These are phyloP conservation scores for Zasmidium citrigriseum DNA, from an alignment of 2,329 filamentous ascomycete genomes.

Conservation along the genomic window DNA sequence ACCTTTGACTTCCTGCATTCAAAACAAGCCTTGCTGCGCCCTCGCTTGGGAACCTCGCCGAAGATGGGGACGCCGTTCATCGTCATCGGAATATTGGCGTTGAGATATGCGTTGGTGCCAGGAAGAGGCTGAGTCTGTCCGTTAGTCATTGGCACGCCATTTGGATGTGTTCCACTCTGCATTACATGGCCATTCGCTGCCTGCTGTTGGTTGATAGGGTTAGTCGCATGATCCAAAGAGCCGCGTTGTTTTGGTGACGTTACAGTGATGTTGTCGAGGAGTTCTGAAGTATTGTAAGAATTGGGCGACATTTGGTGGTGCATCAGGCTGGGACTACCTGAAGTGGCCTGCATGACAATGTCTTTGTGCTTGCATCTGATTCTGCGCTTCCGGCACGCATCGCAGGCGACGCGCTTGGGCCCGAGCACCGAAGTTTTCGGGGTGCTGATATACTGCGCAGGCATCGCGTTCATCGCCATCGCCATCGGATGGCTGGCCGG, in stretches of 20 bases:
- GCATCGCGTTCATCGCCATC: conserved; percentile 30
- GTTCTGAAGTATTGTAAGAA: conserved; percentile 20
- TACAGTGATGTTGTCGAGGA: conserved; percentile 31
- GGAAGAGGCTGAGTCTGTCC: conserved; percentile 22
- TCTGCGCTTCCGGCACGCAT: conserved; percentile 62
- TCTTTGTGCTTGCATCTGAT: conserved; percentile 67
- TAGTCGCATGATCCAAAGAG: conserved; percentile 8
- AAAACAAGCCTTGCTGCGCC: conserved; percentile 63
- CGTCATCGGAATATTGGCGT: conserved; percentile 44
- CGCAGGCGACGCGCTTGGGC: conserved; percentile 62
- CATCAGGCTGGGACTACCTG: conserved; percentile 10
- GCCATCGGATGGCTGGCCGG: conserved; percentile 23
- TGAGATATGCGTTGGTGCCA: conserved; percentile 35
- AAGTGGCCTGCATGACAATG: conserved; percentile 40
- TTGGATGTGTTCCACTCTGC: conserved; percentile 1
- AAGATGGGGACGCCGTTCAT: conserved; percentile 61
- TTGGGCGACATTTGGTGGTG: conserved; percentile 11
- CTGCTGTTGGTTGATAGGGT: conserved; percentile 8
- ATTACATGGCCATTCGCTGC: conserved; percentile 3
- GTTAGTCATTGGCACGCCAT: conserved; percentile 12
- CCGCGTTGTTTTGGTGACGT: conserved; percentile 19
- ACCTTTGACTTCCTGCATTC: conserved; percentile 70
- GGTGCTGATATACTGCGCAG: conserved; percentile 44
- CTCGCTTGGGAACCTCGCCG: conserved; percentile 43
- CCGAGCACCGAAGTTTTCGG: conserved; percentile 61